phyloP scores from a whole-genome alignment of 208 protist genomes.

The Blechomonas ayalai region DNA sequence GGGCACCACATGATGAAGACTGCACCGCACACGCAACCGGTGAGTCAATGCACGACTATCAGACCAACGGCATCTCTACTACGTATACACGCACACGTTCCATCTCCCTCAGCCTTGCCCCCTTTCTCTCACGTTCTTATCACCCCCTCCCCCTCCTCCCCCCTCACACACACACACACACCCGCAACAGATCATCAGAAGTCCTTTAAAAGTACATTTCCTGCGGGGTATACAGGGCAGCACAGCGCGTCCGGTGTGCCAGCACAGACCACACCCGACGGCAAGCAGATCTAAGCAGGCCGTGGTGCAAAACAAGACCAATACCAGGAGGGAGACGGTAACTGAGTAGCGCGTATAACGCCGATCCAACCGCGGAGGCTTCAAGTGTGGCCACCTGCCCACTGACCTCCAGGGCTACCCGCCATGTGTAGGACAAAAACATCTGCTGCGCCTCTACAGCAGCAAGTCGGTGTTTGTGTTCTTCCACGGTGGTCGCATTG shows the following conservation, averaged over 20 bases:
- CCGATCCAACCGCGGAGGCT: constrained; percentile 2
- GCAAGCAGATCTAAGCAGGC: constrained; percentile 12
- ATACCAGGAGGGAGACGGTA: constrained; percentile 11
- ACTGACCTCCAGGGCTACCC: too few relatives aligned
- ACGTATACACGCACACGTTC: not conserved
- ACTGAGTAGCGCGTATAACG: constrained; percentile 10
- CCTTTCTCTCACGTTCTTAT: too few relatives aligned
- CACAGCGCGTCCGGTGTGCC: constrained; percentile 15
- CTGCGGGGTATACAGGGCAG: not conserved
- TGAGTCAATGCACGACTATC: too few relatives aligned
- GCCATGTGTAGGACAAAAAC: too few relatives aligned
- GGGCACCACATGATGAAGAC: too few relatives aligned
- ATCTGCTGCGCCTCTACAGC: too few relatives aligned
- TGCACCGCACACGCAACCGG: too few relatives aligned
- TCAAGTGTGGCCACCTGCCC: constrained; percentile 10
- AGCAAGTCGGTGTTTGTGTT: too few relatives aligned
- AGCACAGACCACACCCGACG: constrained; percentile 22
- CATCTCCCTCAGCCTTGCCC: too few relatives aligned
- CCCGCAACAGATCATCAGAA: not conserved
- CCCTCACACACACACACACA: constrained; percentile 2
- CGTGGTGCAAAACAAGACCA: constrained; percentile 6
- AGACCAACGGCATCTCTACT: constrained; percentile 12
- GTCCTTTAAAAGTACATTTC: constrained; percentile 3
- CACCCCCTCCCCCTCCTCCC: too few relatives aligned
- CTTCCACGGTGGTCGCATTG: too few relatives aligned